Base-by-base conservation (phyloP, 768 basidiomycete genomes). In the Rhodosporidiobolus odoratus region DNA sequence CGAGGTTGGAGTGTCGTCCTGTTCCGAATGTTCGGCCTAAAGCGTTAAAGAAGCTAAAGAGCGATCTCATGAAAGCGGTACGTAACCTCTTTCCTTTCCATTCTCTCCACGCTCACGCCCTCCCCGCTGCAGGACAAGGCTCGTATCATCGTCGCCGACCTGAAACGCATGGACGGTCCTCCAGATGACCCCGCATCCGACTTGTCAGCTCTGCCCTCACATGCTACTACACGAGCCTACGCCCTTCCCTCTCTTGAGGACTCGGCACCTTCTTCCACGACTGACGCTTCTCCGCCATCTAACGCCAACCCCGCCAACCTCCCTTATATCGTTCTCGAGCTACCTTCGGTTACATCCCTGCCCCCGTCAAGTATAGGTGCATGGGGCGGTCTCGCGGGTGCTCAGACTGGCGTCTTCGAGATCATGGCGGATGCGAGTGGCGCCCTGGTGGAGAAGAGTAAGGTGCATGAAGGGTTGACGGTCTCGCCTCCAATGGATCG, bases 401-500 rank as follows among this genome's bases (percentile, higher is more conserved):
- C 63, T 1, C 40, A 38, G 41, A 34, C 53, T 1, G 73, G 73
- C 25, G 66, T 58, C 5, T 69, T 74, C 52, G 66, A 70, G 25
- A 10, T 70, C 19, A n/a, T 69, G 15, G 68, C 65, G 9, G 66
- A 64, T 17, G 45, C 56, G 19, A 61, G 38, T 10, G 73, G 68
- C 15, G 62, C 53, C 1, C 27, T 74, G 3, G 34, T 74, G 8
- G 15, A 32, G 5, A 63, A 32, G 57, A 50, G 23, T 34, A n/a
- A 56, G 27, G 43, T 23, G 15, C 54, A 64, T 25, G 53, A 58
- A 2, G 62, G 38, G 2, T 6, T 48, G 15, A 32, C 30, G 13
- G 45, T 41, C 21, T 34, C 43, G 5, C 60, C 71, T 48, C 74
- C 76, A 12, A 17, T 57, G 21, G 76, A 75, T 35, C 21, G 72